Base-by-base conservation (phyloP, 2,329 filamentous ascomycete species). In the Rhynchosporium graminicola region DNA sequence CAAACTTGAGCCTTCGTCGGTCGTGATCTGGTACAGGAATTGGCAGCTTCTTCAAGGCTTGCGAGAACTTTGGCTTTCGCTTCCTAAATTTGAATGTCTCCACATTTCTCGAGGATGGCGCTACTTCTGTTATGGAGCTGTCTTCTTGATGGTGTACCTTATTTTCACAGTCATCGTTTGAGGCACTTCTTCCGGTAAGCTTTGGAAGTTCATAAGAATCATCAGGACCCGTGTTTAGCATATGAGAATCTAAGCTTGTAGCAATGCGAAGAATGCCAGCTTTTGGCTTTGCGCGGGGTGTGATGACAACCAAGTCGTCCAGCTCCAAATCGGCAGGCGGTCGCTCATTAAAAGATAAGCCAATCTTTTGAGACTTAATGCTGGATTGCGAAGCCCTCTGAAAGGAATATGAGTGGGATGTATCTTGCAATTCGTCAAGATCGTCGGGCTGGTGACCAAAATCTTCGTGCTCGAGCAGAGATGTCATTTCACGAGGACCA, bases 51-150 rank as follows among this genome's bases (percentile, higher is more conserved):
- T 26, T 52, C 20, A 10, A 13, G 15, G 4, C 36, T 26, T 28
- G 5, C 6, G n/a, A 29, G 28, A 28, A 38, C 28, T 51, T 63
- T 65, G 56, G 62, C 52, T 59, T 68, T 72, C 57, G 46, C 46
- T 70, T 71, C 38, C 64, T 65, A 51, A 68, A 73, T 20, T 69
- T 62, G 55, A 74, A 74, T 45, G 68, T 67, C 46, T 71, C 72
- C 8, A 73, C 8, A 62, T 72, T 65, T 58, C 65, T 57, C 26
- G 71, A 73, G 40, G 72, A 73, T 13, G 71, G 71, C 15, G 68
- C 71, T 40, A 72, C 61, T 38, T 71, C 68, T 12, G 69, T 73
- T 6, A 73, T 51, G 59, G 72, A 74, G 52, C 66, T 72, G 42
- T 66, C 20, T 29, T 69, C 66, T 54, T 65, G 64, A 13, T 43